phyloP scores from a whole-genome alignment of 768 basidiomycete species.

The Mycena crocata region DNA sequence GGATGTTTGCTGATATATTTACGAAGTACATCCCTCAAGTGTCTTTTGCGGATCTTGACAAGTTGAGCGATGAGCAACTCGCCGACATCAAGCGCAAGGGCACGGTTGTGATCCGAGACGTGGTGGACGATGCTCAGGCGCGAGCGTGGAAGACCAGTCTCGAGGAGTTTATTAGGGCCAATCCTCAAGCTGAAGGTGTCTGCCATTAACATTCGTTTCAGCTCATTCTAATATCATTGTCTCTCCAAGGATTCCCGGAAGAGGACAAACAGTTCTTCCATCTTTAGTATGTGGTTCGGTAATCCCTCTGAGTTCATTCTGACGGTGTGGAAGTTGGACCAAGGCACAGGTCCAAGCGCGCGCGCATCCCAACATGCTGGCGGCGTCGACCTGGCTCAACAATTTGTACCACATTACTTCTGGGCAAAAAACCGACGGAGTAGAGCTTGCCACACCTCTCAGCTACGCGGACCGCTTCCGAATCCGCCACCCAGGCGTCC shows the following conservation, averaged over 20 bases:
- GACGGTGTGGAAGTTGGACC: slow-evolving; percentile 36
- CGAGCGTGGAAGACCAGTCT: slow-evolving; percentile 61
- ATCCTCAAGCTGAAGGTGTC: slow-evolving; percentile 60
- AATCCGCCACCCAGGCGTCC: slow-evolving; percentile 67
- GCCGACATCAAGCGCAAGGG: slow-evolving; percentile 60
- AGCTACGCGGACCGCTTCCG: slow-evolving; percentile 72
- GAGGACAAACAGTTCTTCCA: slow-evolving; percentile 70
- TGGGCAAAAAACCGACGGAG: slow-evolving; percentile 50
- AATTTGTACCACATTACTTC: slow-evolving; percentile 55
- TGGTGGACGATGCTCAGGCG: slow-evolving; percentile 61
- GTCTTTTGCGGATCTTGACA: slow-evolving; percentile 58
- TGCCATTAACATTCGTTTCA: neutral
- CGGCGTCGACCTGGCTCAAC: slow-evolving; percentile 61
- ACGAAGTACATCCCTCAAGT: slow-evolving; percentile 63
- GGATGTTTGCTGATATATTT: neutral
- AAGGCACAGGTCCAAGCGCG: slow-evolving; percentile 66
- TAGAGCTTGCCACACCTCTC: slow-evolving; percentile 64
- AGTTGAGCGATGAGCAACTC: slow-evolving; percentile 50
- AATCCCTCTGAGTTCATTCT: neutral
- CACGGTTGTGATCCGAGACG: slow-evolving; percentile 61
- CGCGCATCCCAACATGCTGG: slow-evolving; percentile 64
- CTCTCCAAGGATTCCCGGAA: slow-evolving; percentile 53
- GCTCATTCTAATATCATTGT: neutral
- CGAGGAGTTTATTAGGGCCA: slow-evolving; percentile 60
- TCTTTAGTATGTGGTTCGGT: slow-evolving; percentile 58